Conservation (phyloP, 2,329 filamentous ascomycete species). For the Arthroderma sp. region DNA sequence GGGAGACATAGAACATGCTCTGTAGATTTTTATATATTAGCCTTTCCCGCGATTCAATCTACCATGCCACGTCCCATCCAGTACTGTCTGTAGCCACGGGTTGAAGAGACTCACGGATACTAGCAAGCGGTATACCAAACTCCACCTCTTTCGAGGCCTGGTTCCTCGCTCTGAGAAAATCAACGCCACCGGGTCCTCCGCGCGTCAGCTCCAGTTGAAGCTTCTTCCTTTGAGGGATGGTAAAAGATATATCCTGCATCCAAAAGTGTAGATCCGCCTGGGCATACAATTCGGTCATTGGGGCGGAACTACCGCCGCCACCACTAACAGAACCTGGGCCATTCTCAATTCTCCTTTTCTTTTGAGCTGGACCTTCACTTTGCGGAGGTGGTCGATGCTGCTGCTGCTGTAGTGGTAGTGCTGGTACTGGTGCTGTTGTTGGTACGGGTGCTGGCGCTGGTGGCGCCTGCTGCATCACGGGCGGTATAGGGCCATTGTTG, state of each 20-base stretch:
- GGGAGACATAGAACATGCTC: constrained; percentile 49
- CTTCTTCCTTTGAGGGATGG: constrained; percentile 51
- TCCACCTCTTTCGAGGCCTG: constrained; percentile 40
- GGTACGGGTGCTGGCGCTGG: neutral
- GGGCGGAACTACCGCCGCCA: constrained; percentile 16
- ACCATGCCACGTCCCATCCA: neutral
- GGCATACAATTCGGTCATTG: constrained; percentile 20
- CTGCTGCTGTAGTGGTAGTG: constrained; percentile 3
- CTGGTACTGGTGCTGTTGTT: constrained; percentile 12
- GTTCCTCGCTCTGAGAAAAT: constrained; percentile 36
- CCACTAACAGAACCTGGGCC: constrained; percentile 10
- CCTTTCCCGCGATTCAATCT: neutral
- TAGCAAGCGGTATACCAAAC: constrained; percentile 37
- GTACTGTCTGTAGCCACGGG: neutral
- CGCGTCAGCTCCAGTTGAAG: constrained; percentile 44
- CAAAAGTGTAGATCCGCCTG: constrained; percentile 29
- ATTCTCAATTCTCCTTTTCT: constrained; percentile 39
- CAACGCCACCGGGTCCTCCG: constrained; percentile 7
- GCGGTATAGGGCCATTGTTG: constrained; percentile 11
- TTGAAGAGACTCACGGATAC: constrained; percentile 30
- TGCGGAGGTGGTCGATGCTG: constrained; percentile 10
- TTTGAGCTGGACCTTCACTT: constrained; percentile 25
- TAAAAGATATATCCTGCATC: constrained; percentile 45
- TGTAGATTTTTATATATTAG: constrained; percentile 6
- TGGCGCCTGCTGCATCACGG: too few species aligned